phyloP scores from a whole-genome alignment of 345 rosid species.

The Eucalyptus victrix region DNA sequence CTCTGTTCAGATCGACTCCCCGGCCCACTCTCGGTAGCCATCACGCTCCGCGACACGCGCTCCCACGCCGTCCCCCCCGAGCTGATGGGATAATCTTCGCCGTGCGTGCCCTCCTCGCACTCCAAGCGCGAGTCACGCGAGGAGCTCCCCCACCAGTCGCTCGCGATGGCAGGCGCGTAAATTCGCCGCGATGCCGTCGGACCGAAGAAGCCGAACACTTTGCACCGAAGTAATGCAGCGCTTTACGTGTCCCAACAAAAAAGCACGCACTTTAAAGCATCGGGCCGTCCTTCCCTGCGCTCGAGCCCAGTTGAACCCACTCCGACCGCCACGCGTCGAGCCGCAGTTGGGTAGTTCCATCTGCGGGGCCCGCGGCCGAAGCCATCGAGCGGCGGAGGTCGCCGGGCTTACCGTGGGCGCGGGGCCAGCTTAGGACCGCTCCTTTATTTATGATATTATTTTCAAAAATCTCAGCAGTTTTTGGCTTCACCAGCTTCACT shows the following conservation, averaged over 20 bases:
- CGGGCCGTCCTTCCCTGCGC: neutral
- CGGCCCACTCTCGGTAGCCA: neutral
- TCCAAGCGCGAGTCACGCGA: neutral
- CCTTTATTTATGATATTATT: neutral
- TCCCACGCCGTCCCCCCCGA: neutral
- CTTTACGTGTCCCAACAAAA: neutral
- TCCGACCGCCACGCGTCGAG: neutral
- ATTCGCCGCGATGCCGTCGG: neutral
- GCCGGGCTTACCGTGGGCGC: neutral
- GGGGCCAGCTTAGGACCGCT: neutral
- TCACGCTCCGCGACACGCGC: no score
- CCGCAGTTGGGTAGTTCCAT: accelerated
- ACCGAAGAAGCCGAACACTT: neutral
- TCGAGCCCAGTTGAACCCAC: neutral
- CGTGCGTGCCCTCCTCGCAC: neutral
- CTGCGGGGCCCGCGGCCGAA: accelerated
- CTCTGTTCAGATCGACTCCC: neutral
- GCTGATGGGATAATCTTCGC: neutral
- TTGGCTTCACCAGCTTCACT: neutral
- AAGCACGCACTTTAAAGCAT: neutral
- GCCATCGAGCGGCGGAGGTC: neutral
- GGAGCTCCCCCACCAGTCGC: neutral
- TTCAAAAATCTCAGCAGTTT: neutral
- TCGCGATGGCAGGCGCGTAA: neutral
- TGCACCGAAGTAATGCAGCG: neutral